Evolutionary conservation across 148 eudicot genomes (phyloP), one percentile per base, ranked within the genome.

Genomic region (Rhododendron vialii): DNA sequence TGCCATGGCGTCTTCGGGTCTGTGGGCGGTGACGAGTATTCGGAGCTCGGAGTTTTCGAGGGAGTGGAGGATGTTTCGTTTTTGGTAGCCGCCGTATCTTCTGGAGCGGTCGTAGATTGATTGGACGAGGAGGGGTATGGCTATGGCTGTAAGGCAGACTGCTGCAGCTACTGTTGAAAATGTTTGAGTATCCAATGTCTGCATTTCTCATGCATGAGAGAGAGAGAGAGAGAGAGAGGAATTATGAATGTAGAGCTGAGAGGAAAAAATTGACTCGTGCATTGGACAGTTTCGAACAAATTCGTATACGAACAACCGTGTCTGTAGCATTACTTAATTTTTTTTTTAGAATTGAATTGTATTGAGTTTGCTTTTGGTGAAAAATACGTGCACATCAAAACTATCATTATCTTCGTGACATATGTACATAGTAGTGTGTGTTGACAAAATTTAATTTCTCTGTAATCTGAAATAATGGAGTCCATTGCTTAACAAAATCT

Each of bases 1-100:
- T 20, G 86, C 90, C 35, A 86, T 33, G n/a, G 80, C 86, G 36
- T 90, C 91, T 36, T 90, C 91, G 0, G 41, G 82, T 11, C 88
- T 86, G 38, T 86, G 88, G 26, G 83, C 77, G 20, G 88, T 86
- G 6, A 82, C n/a, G 24, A 90, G 82, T 2, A 90, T 67, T 17
- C 88, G 85, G 8, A 90, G 84, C 71, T 82, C 84, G 11, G 24
- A 24, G 24, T 55, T 59, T 38, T 82, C 30, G 24, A 47, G 2
- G 0, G 48, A 20, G 30, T 82, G 73, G 41, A 82, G 69, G 63
- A 82, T 20, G 71, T 36, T 82, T 59, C 84, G 10, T 36, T 82
- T 82, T 0, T 82, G 73, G 71, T 82, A 82, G 17, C 84, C 84
- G 8, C 38, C 45, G 17, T 82, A 82, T 82, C 26, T 82, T 41